Conservation (phyloP, 129 eudicot genomes). For the Silybum marianum region DNA sequence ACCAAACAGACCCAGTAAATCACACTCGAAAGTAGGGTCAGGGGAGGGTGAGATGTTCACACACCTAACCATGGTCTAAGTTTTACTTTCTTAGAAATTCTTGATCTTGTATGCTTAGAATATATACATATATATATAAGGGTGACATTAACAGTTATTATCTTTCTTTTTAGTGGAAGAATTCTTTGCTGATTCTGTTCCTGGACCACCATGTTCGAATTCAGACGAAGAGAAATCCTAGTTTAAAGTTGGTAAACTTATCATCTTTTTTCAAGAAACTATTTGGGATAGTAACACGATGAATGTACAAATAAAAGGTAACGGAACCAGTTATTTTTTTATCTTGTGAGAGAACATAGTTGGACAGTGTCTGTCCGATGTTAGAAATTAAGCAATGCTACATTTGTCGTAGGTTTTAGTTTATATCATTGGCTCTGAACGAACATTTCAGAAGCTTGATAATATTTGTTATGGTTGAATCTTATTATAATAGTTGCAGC, state of each 20-base stretch:
- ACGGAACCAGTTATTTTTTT: background rate
- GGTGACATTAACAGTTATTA: background rate
- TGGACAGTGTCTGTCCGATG: background rate
- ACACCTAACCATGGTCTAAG: too few relatives aligned
- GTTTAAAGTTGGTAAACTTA: background rate
- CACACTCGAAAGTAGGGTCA: too few relatives aligned
- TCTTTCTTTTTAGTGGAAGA: constrained; percentile 12
- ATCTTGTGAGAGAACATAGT: background rate
- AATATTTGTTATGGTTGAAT: background rate
- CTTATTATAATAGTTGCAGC: background rate
- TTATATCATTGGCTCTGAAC: background rate
- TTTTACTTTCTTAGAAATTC: too few relatives aligned
- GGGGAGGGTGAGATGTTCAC: too few relatives aligned
- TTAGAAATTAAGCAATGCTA: background rate
- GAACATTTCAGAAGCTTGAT: background rate
- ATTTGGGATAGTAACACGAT: constrained; percentile 1
- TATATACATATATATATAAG: background rate
- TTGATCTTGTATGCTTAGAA: background rate
- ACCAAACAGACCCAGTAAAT: too few relatives aligned
- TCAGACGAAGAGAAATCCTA: constrained; percentile 7
- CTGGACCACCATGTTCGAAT: constrained; percentile 5
- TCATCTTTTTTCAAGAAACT: background rate
- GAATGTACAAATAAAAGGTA: constrained; percentile 2
- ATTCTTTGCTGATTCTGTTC: constrained; percentile 17
- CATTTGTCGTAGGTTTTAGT: background rate